Conservation (phyloP, 148 eudicot genomes). For the Linanthus parryae region DNA sequence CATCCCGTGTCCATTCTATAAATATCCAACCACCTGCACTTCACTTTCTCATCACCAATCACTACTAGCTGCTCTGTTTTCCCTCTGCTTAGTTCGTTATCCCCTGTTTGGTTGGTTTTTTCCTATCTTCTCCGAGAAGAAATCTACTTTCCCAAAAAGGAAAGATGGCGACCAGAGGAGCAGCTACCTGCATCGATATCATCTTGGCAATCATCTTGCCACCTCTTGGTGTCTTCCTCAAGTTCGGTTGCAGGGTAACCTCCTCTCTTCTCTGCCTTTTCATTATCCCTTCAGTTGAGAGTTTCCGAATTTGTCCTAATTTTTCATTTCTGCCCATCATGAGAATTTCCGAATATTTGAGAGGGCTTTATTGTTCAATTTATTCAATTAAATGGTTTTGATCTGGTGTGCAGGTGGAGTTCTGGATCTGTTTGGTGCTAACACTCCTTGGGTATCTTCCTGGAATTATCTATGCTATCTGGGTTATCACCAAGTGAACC, state of each 20-base stretch:
- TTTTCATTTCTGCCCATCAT: too few relatives aligned
- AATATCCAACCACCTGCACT: too few relatives aligned
- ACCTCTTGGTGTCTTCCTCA: conserved; percentile 45
- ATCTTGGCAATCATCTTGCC: conserved; percentile 37
- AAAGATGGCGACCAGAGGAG: conserved; percentile 6
- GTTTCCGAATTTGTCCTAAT: too few relatives aligned
- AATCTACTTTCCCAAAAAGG: too few relatives aligned
- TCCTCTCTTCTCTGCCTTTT: background rate
- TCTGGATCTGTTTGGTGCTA: conserved; percentile 48
- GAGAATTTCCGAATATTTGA: background rate
- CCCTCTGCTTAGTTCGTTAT: too few relatives aligned
- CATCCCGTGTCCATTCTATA: too few relatives aligned
- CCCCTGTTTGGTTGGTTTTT: too few relatives aligned
- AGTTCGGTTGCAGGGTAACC: conserved; percentile 25
- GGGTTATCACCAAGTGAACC: conserved; percentile 42
- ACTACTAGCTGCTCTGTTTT: too few relatives aligned
- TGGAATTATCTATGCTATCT: conserved; percentile 45
- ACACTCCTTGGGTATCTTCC: conserved; percentile 40
- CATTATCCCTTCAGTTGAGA: too few relatives aligned
- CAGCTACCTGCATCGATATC: conserved; percentile 30
- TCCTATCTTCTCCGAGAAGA: too few relatives aligned
- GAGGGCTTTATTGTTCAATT: background rate
- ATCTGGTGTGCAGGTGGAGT: conserved; percentile 28
- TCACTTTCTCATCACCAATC: too few relatives aligned
- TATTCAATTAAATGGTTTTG: background rate